phyloP scores from a whole-genome alignment of 495 filamentous ascomycete species.

The Penicillium arizonense region DNA sequence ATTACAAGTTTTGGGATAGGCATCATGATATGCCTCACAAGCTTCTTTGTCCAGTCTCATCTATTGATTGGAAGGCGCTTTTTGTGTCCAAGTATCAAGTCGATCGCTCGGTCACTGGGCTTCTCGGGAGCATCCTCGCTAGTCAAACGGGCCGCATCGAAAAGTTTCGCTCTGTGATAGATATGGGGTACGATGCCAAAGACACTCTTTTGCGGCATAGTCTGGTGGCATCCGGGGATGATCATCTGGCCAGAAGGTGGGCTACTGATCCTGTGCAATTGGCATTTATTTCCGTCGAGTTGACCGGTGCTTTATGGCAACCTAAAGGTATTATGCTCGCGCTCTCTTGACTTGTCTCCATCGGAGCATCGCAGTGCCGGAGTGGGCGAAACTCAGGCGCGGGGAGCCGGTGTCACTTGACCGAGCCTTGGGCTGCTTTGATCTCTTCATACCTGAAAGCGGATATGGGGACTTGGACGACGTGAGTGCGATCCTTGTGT shows the following conservation, averaged over 20 bases:
- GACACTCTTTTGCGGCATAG: slow-evolving; percentile 73
- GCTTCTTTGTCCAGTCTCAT: slow-evolving; percentile 46
- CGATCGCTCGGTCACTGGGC: slow-evolving; percentile 51
- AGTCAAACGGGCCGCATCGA: slow-evolving; percentile 66
- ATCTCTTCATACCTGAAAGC: slow-evolving; percentile 79
- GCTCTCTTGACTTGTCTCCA: slow-evolving; percentile 77
- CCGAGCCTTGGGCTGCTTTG: slow-evolving; percentile 74
- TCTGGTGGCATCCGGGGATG: slow-evolving; percentile 58
- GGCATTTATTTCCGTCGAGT: slow-evolving; percentile 4
- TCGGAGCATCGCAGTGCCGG: slow-evolving; percentile 69
- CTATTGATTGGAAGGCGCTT: slow-evolving; percentile 73
- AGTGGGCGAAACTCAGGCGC: slow-evolving; percentile 63
- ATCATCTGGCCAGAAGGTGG: slow-evolving; percentile 80
- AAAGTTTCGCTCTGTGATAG: slow-evolving; percentile 65
- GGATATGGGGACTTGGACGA: slow-evolving; percentile 70
- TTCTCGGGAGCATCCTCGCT: slow-evolving; percentile 69
- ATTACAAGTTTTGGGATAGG: slow-evolving; percentile 71
- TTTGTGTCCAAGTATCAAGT: slow-evolving; percentile 58
- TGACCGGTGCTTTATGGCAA: slow-evolving; percentile 5
- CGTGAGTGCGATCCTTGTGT: slow-evolving; percentile 37
- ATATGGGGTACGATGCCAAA: slow-evolving; percentile 82
- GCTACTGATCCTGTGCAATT: slow-evolving; percentile 15
- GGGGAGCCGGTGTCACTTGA: slow-evolving; percentile 62
- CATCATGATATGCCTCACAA: slow-evolving; percentile 63
- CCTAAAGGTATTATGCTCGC: slow-evolving; percentile 67